phyloP scores from a whole-genome alignment of 169 alveolate species.

The Babesia bovis region DNA sequence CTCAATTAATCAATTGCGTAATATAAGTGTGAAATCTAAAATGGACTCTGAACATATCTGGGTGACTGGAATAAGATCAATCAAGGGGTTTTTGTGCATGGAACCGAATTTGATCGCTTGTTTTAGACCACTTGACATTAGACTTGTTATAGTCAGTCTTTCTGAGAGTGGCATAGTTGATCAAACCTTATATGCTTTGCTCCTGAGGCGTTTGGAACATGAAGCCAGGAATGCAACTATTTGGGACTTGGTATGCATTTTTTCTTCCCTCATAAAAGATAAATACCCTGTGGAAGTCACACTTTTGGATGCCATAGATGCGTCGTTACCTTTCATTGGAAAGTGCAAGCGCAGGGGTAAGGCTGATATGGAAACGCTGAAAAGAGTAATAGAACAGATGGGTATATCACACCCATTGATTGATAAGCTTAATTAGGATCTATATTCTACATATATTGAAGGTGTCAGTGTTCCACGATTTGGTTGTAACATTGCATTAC shows the following conservation, averaged over 20 bases:
- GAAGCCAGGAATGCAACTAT: slow-evolving; percentile 2
- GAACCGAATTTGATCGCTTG: background rate
- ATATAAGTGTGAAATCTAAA: background rate
- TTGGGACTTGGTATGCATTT: slow-evolving; percentile 25
- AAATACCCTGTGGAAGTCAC: background rate
- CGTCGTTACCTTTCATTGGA: slow-evolving; percentile 3
- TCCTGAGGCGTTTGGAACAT: slow-evolving; percentile 1
- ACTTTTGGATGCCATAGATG: slow-evolving; percentile 17
- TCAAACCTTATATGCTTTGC: background rate
- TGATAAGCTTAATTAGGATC: background rate
- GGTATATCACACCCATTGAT: background rate
- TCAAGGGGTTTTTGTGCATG: background rate
- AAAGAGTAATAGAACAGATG: slow-evolving; percentile 4
- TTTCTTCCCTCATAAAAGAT: slow-evolving; percentile 5
- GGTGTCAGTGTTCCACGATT: background rate
- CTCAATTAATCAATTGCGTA: slow-evolving; percentile 9
- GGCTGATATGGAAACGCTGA: background rate
- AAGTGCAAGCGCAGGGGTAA: slow-evolving; percentile 21
- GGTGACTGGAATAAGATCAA: background rate
- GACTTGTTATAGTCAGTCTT: slow-evolving; percentile 12
- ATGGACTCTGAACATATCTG: background rate
- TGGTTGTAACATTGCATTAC: slow-evolving; percentile 12
- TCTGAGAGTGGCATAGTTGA: slow-evolving; percentile 9
- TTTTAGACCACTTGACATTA: slow-evolving; percentile 36
- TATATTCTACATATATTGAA: background rate